Evolutionary conservation across 352 stramenopile genomes (phyloP), one percentile per base, ranked within the genome.

Genomic region (Phytophthora niederhauseri): DNA sequence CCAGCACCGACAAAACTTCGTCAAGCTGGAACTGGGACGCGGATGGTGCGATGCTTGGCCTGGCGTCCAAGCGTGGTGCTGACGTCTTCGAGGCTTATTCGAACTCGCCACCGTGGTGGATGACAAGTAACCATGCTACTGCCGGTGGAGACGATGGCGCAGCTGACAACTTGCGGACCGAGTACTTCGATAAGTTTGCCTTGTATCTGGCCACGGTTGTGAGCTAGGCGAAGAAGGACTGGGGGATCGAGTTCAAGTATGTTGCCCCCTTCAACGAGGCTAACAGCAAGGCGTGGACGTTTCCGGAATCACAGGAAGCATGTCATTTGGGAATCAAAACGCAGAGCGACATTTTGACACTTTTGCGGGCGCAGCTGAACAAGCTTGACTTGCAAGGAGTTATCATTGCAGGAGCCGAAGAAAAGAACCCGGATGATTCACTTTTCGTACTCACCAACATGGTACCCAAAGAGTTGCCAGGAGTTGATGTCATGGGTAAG

Each of bases 91-190:
- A 85, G 41, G 77, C 76, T 1, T 88, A 79, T 51, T 84, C 75
- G 12, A 86, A 84, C 58, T 82, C 77, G 30, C 75, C 77, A 20
- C 80, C 80, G 2, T 84, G 77, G 80, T 88, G 77, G 73, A 88
- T 88, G 80, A 83, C 69, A 19, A 70, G 58, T 34, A 84, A 85
- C 57, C 60, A 63, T 45, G 77, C 79, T 0, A 74, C 78, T 1
- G 73, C 80, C 3, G 80, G 77, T 52, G 77, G 67, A 15, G 62
- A 74, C n/a, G 68, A 69, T 1, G 66, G 75, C n/a, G 55, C 56
- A 7, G 50, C 58, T 15, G 77, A 84, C 57, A 88, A 88, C 41
- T 50, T 88, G 5, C 49, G 72, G 19, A 50, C 30, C 26, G 72
- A 57, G 65, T 76, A 78, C 62, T 52, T 76, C n/a, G 62, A 80